Evolutionary conservation across 2,329 filamentous ascomycete genomes (phyloP).

Genomic region (Fusarium tjaetaba): DNA sequence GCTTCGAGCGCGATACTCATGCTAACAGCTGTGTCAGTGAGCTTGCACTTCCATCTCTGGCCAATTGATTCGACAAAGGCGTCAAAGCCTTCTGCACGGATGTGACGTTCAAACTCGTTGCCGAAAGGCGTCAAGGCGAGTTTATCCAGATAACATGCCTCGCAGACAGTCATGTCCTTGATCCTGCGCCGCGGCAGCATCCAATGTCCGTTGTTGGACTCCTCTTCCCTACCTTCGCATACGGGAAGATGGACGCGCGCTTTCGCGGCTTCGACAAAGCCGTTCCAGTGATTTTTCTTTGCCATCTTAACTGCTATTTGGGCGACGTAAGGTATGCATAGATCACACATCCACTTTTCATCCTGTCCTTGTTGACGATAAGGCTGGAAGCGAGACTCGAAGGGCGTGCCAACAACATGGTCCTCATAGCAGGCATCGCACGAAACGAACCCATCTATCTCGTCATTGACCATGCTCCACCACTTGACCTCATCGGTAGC

Average conservation of each 20-base stretch:
- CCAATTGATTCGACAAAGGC: conserved; percentile 36
- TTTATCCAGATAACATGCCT: conserved; percentile 50
- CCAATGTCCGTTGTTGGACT: conserved; percentile 42
- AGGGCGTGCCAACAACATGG: conserved; percentile 39
- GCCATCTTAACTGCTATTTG: conserved; percentile 32
- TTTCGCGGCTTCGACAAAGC: conserved; percentile 40
- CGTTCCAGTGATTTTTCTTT: conserved; percentile 44
- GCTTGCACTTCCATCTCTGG: conserved; percentile 39
- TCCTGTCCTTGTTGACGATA: conserved; percentile 37
- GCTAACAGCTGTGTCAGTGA: conserved; percentile 34
- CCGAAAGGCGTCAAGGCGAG: conserved; percentile 45
- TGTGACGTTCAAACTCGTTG: conserved; percentile 40
- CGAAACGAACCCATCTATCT: conserved; percentile 47
- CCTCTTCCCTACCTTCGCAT: conserved; percentile 44
- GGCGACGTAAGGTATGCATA: conserved; percentile 41
- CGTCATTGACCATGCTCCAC: conserved; percentile 43
- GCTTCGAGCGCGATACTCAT: conserved; percentile 42
- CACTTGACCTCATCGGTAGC: conserved; percentile 46
- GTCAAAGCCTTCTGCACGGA: conserved; percentile 34
- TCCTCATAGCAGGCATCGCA: conserved; percentile 54
- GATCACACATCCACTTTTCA: conserved; percentile 49
- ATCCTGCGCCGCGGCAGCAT: conserved; percentile 39
- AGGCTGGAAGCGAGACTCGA: conserved; percentile 46
- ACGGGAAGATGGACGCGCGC: conserved; percentile 39
- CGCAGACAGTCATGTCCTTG: conserved; percentile 45